phyloP scores from a whole-genome alignment of 345 rosid species.

The Angophora floribunda region DNA sequence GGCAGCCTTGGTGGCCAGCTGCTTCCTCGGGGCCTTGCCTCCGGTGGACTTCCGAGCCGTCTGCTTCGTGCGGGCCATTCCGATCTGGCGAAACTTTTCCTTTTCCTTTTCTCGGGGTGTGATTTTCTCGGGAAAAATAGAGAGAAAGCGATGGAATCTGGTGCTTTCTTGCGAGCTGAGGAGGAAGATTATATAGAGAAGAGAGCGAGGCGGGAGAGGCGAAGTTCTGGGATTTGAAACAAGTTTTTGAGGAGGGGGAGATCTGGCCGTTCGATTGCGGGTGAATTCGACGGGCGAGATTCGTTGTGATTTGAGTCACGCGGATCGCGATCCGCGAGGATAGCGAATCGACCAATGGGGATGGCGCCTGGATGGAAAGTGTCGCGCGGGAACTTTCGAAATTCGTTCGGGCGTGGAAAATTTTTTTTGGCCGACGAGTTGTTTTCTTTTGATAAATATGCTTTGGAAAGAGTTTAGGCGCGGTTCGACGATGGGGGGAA shows the following conservation, averaged over 20 bases:
- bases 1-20: background rate
- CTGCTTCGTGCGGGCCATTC: background rate
- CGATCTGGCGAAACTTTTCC: background rate
- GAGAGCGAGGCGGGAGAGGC: background rate
- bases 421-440: background rate
- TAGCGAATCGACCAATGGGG: background rate
- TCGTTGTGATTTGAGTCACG: background rate
- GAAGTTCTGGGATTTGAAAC: background rate
- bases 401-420: background rate
- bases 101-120: background rate
- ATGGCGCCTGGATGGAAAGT: background rate
- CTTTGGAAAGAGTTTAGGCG: background rate
- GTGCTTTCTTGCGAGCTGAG: accelerated
- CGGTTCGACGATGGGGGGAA: background rate
- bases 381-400: background rate
- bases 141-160: background rate
- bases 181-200: background rate
- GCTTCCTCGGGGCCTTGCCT: background rate
- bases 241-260: accelerated
- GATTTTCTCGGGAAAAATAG: background rate
- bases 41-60: background rate
- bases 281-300: background rate
- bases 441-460: background rate
- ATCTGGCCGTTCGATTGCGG: background rate
- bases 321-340: background rate